These are phyloP conservation scores for Termitomyces sp. DNA, from an alignment of 768 basidiomycete species.

Conservation along the genomic window DNA sequence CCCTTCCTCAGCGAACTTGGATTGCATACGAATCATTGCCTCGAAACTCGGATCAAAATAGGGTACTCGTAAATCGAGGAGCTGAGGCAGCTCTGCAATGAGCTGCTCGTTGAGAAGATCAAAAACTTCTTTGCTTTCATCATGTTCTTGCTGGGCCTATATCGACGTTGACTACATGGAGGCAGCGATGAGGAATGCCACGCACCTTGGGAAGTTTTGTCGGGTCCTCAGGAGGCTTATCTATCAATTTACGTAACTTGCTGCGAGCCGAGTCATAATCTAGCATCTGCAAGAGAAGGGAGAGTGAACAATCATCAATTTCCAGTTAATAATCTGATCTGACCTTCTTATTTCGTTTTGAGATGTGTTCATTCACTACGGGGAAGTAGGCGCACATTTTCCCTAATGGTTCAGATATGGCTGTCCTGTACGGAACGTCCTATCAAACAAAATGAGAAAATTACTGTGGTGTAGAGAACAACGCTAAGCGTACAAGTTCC, in stretches of 20 bases:
- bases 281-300: slow-evolving; percentile 46
- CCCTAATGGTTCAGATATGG: slow-evolving; percentile 91
- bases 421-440: slow-evolving; percentile 93
- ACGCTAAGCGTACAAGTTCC: slow-evolving; percentile 60
- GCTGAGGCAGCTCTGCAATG: slow-evolving; percentile 83
- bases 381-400: slow-evolving; percentile 97
- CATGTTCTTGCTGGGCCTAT: slow-evolving; percentile 92
- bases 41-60: slow-evolving; percentile 99
- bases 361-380: slow-evolving; percentile 86
- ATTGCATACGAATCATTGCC: slow-evolving; percentile 97
- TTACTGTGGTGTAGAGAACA: background rate
- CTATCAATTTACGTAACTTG: slow-evolving; percentile 81
- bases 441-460: slow-evolving; percentile 23
- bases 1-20: slow-evolving; percentile 96
- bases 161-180: background rate
- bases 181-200: background rate
- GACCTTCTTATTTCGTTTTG: slow-evolving; percentile 97
- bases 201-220: slow-evolving; percentile 71
- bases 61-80: slow-evolving; percentile 92
- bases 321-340: slow-evolving; percentile 1
- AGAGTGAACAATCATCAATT: background rate
- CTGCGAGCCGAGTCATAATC: slow-evolving; percentile 94
- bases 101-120: slow-evolving; percentile 91
- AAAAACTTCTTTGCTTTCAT: slow-evolving; percentile 92
- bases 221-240: slow-evolving; percentile 92